These are phyloP conservation scores for Coemansia sp. DNA, from an alignment of 192 early-diverging fungal species.

Conservation along the genomic window DNA sequence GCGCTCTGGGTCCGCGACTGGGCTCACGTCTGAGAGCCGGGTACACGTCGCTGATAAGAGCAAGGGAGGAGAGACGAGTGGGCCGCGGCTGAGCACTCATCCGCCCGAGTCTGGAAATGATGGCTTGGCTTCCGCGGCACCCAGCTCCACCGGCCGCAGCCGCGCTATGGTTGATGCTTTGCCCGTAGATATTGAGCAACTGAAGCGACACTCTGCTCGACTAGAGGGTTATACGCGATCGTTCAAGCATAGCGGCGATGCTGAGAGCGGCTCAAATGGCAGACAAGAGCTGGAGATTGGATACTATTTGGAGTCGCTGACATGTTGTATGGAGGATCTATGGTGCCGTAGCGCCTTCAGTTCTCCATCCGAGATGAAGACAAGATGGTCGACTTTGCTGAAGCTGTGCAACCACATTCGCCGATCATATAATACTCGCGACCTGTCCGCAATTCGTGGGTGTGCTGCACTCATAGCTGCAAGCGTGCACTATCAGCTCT, in stretches of 20 bases:
- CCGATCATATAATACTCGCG: constrained; percentile 14
- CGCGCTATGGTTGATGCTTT: not conserved
- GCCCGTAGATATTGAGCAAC: constrained; percentile 18
- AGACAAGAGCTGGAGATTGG: constrained; percentile 31
- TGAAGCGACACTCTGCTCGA: constrained; percentile 26
- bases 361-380: constrained; percentile 24
- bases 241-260: constrained; percentile 47
- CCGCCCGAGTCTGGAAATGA: not conserved
- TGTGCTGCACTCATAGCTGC: constrained; percentile 32
- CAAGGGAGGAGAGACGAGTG: not conserved
- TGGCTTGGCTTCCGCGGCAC: not conserved
- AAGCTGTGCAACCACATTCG: constrained; percentile 35
- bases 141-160: not conserved
- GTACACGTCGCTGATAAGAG: not conserved
- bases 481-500: constrained; percentile 39
- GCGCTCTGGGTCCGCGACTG: constrained; percentile 5
- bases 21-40: not conserved
- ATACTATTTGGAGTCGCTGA: constrained; percentile 46
- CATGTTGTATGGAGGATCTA: constrained; percentile 49
- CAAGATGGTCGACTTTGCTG: constrained; percentile 45
- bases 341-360: constrained; percentile 33
- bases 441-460: constrained; percentile 24
- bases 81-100: not conserved
- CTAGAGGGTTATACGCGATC: constrained; percentile 34
- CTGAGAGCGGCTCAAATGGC: constrained; percentile 26